phyloP scores from a whole-genome alignment of 306 rosid genomes.

The Morella rubra region DNA sequence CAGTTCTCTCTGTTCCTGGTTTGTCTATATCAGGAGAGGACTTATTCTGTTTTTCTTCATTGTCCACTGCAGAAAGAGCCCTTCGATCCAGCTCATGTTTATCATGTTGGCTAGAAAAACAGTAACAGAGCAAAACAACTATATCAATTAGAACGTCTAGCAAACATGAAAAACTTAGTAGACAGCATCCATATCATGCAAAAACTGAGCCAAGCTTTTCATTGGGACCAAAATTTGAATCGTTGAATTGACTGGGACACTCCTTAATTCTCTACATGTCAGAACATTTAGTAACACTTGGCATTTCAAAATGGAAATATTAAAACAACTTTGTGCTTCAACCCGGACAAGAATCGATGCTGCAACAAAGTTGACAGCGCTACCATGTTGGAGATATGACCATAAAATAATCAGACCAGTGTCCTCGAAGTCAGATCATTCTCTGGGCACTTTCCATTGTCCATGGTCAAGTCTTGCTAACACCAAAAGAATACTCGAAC shows the following conservation, averaged over 20 bases:
- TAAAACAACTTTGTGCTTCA: neutral
- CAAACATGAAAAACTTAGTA: neutral
- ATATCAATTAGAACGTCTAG: slow-evolving; percentile 15
- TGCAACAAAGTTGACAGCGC: neutral
- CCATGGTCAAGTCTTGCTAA: neutral
- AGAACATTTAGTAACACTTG: neutral
- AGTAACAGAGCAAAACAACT: slow-evolving; percentile 15
- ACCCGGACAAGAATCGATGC: neutral
- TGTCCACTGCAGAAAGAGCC: slow-evolving; percentile 21
- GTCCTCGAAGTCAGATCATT: neutral
- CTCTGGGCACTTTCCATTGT: neutral
- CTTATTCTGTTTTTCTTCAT: slow-evolving; percentile 23
- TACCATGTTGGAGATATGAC: neutral
- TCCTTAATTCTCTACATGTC: neutral
- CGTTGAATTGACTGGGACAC: neutral
- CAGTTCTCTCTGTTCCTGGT: slow-evolving; percentile 35
- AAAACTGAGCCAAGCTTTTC: neutral
- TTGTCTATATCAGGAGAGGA: slow-evolving; percentile 28
- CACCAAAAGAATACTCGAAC: neutral
- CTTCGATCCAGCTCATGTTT: slow-evolving; percentile 40
- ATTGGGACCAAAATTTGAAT: neutral
- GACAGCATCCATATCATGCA: neutral
- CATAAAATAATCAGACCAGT: neutral
- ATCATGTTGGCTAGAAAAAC: slow-evolving; percentile 45
- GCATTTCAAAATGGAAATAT: neutral